These are phyloP conservation scores for Trichocladium antarcticum DNA, from an alignment of 495 filamentous ascomycete species.

Conservation along the genomic window DNA sequence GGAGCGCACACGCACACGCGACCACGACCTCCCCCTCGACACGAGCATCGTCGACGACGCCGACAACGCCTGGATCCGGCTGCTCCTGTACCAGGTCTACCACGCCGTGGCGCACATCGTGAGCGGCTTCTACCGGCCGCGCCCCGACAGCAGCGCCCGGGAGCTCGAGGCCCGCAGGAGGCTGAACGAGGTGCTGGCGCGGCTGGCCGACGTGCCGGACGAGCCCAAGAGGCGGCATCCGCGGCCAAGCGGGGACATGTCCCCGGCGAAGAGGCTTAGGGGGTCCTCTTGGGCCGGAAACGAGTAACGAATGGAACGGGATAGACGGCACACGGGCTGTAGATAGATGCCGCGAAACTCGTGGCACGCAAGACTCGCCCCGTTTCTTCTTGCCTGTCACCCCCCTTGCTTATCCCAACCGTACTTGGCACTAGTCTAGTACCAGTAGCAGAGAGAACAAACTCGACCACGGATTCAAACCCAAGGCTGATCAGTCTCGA, in stretches of 20 bases:
- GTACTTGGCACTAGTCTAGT: too few relatives aligned
- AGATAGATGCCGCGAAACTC: too few relatives aligned
- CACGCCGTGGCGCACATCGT: conserved; percentile 37
- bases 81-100: conserved; percentile 41
- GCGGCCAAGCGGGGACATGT: conserved; percentile 26
- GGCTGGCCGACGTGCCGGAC: conserved; percentile 29
- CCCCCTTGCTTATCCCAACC: too few relatives aligned
- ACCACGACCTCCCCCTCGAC: background rate
- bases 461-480: too few relatives aligned
- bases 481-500: too few relatives aligned
- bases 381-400: too few relatives aligned
- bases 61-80: conserved; percentile 24
- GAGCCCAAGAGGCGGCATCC: conserved; percentile 21
- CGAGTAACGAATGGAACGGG: background rate
- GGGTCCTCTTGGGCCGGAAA: background rate
- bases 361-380: too few relatives aligned
- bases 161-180: conserved; percentile 38
- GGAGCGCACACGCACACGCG: background rate
- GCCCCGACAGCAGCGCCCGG: conserved; percentile 30
- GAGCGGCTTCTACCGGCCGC: conserved; percentile 39
- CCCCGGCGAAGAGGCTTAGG: conserved; percentile 25
- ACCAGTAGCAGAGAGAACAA: too few relatives aligned
- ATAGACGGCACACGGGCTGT: background rate
- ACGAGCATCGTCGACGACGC: conserved; percentile 28
- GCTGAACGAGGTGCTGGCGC: conserved; percentile 27